Evolutionary conservation across 345 rosid genomes (phyloP).

Genomic region (Euphorbia pulcherrima): DNA sequence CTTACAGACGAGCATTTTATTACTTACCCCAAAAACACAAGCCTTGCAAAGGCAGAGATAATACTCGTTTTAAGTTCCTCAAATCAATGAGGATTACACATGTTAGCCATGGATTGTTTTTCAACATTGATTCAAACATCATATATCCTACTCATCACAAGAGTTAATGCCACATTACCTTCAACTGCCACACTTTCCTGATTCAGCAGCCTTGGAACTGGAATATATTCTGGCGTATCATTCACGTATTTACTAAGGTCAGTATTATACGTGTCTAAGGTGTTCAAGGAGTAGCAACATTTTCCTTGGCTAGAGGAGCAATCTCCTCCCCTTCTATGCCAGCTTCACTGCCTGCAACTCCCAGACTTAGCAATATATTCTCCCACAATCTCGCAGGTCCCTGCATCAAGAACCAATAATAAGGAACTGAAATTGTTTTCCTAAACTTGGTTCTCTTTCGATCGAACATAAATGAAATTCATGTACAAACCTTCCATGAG

Average conservation of each 20-base stretch:
- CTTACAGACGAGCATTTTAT: neutral
- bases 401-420: conserved; percentile 37
- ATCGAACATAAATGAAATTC: too few relatives aligned
- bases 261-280: neutral
- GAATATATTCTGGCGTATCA: neutral
- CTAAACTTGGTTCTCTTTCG: neutral
- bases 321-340: conserved; percentile 81
- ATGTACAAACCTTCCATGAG: conserved; percentile 85
- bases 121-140: neutral
- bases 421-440: neutral
- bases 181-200: neutral
- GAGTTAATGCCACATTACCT: neutral
- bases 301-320: conserved; percentile 78
- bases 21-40: conserved; percentile 4
- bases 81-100: neutral
- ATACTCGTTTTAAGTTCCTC: neutral
- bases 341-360: conserved; percentile 48
- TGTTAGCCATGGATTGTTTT: neutral
- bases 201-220: neutral
- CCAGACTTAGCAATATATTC: conserved; percentile 52
- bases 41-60: neutral
- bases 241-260: neutral
- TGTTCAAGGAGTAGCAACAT: conserved; percentile 72
- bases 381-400: conserved; percentile 84
- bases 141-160: neutral